Evolutionary conservation across 2,329 filamentous ascomycete species (phyloP), one percentile per base, ranked within the genome.

Genomic region (Magnaporthiopsis incrustans): DNA sequence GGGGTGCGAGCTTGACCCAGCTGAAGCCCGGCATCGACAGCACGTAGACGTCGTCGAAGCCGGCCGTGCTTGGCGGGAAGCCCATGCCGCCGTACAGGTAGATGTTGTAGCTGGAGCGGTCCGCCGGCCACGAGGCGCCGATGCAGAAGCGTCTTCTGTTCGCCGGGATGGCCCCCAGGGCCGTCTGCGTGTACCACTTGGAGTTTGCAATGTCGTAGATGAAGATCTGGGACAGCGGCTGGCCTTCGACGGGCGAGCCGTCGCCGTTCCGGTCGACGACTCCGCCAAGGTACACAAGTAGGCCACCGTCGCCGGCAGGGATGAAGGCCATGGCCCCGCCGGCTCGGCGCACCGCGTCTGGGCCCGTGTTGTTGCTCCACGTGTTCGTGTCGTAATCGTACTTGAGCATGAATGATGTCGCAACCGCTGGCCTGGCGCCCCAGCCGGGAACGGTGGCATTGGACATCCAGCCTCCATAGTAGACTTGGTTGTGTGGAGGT

Each of bases 91-190:
- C 86, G 69, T 87, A 88, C 3, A 88, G 70, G 67, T 88, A 88
- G 50, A 89, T 84, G 67, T 89, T 88, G 69, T 87, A 88, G 10
- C 83, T 86, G 18, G 84, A 85, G 64, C 80, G 76, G 68, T 88
- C 86, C 11, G 78, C 69, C 0, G 85, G 79, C 79, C 85, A 87
- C 1, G 82, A 82, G 18, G 79, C 82, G 61, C 84, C 86, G 3
- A 84, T 84, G 70, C 86, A 89, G 66, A 88, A 88, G 33, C 82
- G 80, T 32, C 84, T 77, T 14, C 86, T 77, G 65, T 80, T 75
- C 18, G 73, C 73, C 3, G 86, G 86, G 1, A 83, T 71, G 33
- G 79, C 71, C 0, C 86, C 86, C 0, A 76, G 77, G 0, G 86
- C 83, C 11, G 75, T 80, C 69, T 89, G 85, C 12, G 74, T 78